Base-by-base conservation (phyloP, 164 flowering plant genomes). In the Tinospora cordifolia region DNA sequence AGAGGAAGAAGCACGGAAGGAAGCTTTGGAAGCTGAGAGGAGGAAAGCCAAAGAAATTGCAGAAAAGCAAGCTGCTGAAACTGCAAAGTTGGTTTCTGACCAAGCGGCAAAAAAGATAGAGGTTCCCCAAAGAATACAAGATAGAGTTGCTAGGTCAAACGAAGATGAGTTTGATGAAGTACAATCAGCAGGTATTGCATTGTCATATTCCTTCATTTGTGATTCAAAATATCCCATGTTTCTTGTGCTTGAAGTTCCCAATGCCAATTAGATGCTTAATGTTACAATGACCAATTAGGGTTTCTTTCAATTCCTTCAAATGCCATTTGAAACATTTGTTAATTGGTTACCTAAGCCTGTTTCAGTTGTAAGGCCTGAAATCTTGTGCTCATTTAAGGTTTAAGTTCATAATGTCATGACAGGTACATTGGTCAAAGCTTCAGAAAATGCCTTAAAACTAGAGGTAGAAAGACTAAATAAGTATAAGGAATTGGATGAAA, bases 31-130 rank as follows among this genome's bases (percentile, higher is more conserved):
- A 82, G 87, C 88, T 82, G 92, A 83, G 76, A 83, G 68, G 69
- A 84, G 71, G 80, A 84, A 79, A 71, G 86, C 86, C 38, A 81
- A 82, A 83, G 96, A 87, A 83, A 87, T 87, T 75, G 86, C 86
- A 26, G 82, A 86, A 66, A 87, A 68, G 78, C 74, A 76, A 72
- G 88, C 87, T 65, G 64, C 65, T 24, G 86, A 79, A 74, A 58
- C 67, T 58, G 36, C 71, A 60, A 71, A 69, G 62, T 72, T 19
- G 67, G 62, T 39, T 34, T 68, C 74, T 65, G 75, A 72, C 58
- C 75, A 62, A 71, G 75, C 39, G 21, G 71, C 70, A 12, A 26
- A 76, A 69, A 74, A 22, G 63, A 80, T 67, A 70, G 74, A 69
- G 58, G 74, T 22, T 47, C 65, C 62, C 51, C 77, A 75, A 69